phyloP scores from a whole-genome alignment of 2,329 filamentous ascomycete species.

The Raffaelea deltoideospora region DNA sequence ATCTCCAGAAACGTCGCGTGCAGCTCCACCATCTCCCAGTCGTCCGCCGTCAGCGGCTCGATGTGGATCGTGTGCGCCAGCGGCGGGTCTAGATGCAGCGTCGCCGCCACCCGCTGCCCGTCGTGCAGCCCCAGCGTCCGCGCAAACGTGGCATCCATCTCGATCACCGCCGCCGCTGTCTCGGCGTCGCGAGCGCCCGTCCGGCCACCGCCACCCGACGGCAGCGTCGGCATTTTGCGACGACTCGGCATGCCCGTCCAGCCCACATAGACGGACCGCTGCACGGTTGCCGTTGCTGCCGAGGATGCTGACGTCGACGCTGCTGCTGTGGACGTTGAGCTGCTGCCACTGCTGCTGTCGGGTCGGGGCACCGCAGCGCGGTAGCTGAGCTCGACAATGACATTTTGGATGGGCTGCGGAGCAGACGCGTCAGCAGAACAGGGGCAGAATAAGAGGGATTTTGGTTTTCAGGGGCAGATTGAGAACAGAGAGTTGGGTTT shows the following conservation, averaged over 20 bases:
- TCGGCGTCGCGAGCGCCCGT: constrained; percentile 35
- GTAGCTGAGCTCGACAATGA: constrained; percentile 81
- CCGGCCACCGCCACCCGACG: constrained; percentile 61
- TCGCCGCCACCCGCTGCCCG: constrained; percentile 59
- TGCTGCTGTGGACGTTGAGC: constrained; percentile 1
- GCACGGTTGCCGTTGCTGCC: no score
- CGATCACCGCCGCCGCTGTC: constrained; percentile 55
- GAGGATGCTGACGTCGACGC: no score
- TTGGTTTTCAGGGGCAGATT: no score
- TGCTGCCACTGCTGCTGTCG: constrained; percentile 20
- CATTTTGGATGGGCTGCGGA: constrained; percentile 74
- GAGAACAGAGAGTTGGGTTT: constrained; percentile 3
- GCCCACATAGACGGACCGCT: constrained; percentile 68
- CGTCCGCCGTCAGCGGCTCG: constrained; percentile 83
- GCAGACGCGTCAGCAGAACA: not conserved
- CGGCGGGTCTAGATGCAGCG: constrained; percentile 77
- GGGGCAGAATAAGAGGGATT: constrained; percentile 1
- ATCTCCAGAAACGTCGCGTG: constrained; percentile 92
- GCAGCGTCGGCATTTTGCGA: constrained; percentile 55
- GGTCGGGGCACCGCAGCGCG: constrained; percentile 37
- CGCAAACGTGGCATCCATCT: constrained; percentile 77
- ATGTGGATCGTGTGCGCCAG: constrained; percentile 91
- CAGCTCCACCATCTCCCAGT: constrained; percentile 98
- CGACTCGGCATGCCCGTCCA: constrained; percentile 99
- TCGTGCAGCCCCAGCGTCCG: constrained; percentile 62